phyloP scores from a whole-genome alignment of 164 flowering plant genomes.

The Sextonia rubra region DNA sequence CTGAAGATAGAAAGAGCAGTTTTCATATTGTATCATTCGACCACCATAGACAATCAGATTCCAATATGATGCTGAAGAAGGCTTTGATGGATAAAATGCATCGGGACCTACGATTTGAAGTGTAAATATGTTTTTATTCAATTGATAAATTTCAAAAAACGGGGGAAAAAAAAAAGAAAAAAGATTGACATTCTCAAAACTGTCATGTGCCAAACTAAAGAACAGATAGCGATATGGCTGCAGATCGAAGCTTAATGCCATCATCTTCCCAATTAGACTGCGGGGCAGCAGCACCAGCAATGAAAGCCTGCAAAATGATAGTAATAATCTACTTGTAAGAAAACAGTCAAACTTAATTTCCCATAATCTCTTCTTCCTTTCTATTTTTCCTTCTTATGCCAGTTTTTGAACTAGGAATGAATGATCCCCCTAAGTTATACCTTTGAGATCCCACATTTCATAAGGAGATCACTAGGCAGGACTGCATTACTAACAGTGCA shows the following conservation, averaged over 20 bases:
- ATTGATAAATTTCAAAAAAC: neutral
- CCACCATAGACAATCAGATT: too few relatives aligned
- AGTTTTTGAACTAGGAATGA: neutral
- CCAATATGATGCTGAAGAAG: neutral
- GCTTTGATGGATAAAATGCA: neutral
- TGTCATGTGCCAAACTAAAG: conserved; percentile 23
- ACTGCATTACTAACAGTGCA: neutral
- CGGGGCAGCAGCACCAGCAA: conserved; percentile 91
- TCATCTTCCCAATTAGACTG: conserved; percentile 75
- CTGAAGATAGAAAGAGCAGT: too few relatives aligned
- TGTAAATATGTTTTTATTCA: neutral
- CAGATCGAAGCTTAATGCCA: conserved; percentile 86
- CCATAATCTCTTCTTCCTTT: neutral
- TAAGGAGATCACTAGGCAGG: neutral
- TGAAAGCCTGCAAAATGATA: conserved; percentile 41
- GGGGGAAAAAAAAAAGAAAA: neutral
- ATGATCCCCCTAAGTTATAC: neutral
- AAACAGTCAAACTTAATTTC: neutral
- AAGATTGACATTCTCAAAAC: neutral
- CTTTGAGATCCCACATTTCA: neutral
- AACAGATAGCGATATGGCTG: conserved; percentile 77
- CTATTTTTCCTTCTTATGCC: too few relatives aligned
- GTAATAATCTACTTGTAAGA: neutral
- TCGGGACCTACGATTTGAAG: neutral
- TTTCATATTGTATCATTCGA: too few relatives aligned